Conservation (phyloP, 192 early-diverging fungal species). For the Backusella macrospora region DNA sequence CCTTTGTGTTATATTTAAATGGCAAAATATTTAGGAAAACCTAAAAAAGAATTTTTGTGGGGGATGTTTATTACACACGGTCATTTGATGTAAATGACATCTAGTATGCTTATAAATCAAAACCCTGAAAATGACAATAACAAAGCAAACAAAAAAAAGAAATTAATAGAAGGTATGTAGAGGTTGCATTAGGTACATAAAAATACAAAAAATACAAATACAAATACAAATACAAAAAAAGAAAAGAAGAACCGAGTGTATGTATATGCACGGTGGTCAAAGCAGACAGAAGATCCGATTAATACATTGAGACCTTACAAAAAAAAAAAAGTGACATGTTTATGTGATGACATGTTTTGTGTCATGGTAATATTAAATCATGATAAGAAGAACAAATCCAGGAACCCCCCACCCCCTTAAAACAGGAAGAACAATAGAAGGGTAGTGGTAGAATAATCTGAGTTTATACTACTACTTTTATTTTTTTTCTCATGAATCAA, state of each 20-base stretch:
- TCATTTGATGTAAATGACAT: slow-evolving; percentile 8
- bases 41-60: slow-evolving; percentile 14
- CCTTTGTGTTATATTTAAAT: background rate
- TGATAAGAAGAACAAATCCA: too few relatives aligned
- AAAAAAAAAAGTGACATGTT: too few relatives aligned
- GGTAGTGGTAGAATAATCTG: background rate
- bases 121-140: too few relatives aligned
- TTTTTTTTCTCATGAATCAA: background rate
- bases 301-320: too few relatives aligned
- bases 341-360: background rate
- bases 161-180: background rate
- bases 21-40: slow-evolving; percentile 15
- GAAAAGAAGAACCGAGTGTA: too few relatives aligned
- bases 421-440: too few relatives aligned
- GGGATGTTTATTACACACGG: background rate
- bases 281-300: slow-evolving; percentile 12
- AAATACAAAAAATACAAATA: background rate
- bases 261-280: background rate
- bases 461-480: background rate
- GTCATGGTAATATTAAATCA: too few relatives aligned
- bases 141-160: background rate
- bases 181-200: background rate
- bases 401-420: too few relatives aligned
- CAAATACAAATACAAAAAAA: background rate
- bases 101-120: slow-evolving; percentile 9